phyloP scores from a whole-genome alignment of 1,139 yeast genomes.

The Geotrichum aggregatum region DNA sequence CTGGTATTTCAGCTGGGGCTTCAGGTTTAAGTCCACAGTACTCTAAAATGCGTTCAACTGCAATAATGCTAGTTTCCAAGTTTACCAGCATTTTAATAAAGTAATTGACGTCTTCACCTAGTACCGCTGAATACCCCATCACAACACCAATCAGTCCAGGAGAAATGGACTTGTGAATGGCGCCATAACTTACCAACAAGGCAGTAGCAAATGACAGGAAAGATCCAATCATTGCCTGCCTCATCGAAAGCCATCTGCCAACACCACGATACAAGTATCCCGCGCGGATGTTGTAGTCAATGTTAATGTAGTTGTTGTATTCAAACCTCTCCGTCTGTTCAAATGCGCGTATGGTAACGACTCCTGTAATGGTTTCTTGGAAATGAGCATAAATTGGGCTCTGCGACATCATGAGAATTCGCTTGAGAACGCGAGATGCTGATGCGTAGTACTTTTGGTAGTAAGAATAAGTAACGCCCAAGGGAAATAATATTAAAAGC shows the following conservation, averaged over 20 bases:
- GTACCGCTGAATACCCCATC: constrained; percentile 65
- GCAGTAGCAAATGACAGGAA: constrained; percentile 59
- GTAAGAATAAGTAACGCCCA: constrained; percentile 60
- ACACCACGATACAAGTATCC: constrained; percentile 51
- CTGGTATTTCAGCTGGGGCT: constrained; percentile 44
- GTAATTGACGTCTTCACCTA: constrained; percentile 56
- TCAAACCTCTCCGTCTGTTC: constrained; percentile 51
- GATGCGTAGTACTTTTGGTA: constrained; percentile 82
- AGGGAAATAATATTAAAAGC: constrained; percentile 45
- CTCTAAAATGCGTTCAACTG: constrained; percentile 72
- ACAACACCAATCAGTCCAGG: constrained; percentile 72
- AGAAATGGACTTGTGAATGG: constrained; percentile 49
- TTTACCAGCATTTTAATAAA: constrained; percentile 67
- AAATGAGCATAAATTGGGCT: constrained; percentile 77
- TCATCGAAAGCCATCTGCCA: constrained; percentile 70
- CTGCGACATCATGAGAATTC: constrained; percentile 72
- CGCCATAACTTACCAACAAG: constrained; percentile 46
- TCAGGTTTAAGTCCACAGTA: constrained; percentile 63
- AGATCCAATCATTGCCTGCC: constrained; percentile 68
- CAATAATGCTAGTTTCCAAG: constrained; percentile 69
- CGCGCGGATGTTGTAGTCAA: constrained; percentile 61
- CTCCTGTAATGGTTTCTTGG: constrained; percentile 71
- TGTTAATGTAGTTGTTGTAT: constrained; percentile 52
- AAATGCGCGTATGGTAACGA: constrained; percentile 61
- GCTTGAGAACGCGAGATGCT: constrained; percentile 72